Evolutionary conservation across 2,329 filamentous ascomycete species (phyloP), one percentile per base, ranked within the genome.

Genomic region (Diaporthe australafricana): DNA sequence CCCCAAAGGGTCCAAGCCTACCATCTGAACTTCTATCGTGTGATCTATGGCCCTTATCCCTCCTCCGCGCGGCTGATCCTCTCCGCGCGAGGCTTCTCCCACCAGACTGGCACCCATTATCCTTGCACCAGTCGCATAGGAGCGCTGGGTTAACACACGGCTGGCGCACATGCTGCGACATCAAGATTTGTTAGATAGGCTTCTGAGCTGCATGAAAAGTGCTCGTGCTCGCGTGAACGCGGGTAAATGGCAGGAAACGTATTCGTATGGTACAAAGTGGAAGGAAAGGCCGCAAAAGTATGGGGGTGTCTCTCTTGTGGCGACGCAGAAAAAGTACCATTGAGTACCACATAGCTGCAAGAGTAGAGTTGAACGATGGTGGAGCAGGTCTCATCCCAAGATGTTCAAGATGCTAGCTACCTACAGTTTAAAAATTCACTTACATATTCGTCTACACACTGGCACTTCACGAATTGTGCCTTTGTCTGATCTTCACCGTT

Each of bases 71-170:
- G 40, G 45, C 20, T 4, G 27, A 25, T 20, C 27, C 25, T 38
- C 14, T 45, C 27, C 50, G 42, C 20, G 38, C 20, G 1, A 68
- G 38, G 12, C 50, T 22, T 22, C 12, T 53, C 7, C 66, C 66
- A 27, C 66, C 52, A 30, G 52, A 53, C 27, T 56, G 27, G 16
- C 53, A 68, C 16, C 66, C 66, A 8, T 47, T 38, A 12, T 68
- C 66, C 52, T 57, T 68, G 6, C 66, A 68, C 66, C 66, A 68
- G 66, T 68, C 66, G 16, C 66, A 68, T 8, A 68, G 42, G 11
- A 68, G 42, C 3, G 66, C 66, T 12, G 53, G 66, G 20, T 68
- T 68, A 4, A 50, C 22, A 22, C 66, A 68, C 5, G 42, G 42
- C 11, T 50, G 66, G 20, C 25, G 16, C n/a, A 38, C 40, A 38